Conservation (phyloP, 2,329 filamentous ascomycete species). For the Colletotrichum acutatum region DNA sequence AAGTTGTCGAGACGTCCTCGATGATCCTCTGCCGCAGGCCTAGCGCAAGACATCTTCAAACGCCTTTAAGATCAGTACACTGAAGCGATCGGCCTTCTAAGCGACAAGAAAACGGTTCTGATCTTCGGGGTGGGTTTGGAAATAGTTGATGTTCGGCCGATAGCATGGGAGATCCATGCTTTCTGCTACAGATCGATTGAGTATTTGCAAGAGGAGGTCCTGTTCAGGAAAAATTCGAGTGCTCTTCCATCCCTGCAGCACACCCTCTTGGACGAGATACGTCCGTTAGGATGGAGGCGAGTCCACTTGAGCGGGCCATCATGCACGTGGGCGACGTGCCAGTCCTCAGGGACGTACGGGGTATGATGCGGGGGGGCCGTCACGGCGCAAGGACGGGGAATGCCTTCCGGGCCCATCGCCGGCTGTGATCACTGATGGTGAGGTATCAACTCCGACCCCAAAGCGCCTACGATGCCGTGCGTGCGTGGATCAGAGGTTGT, state of each 20-base stretch:
- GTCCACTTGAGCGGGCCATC: conserved; percentile 3
- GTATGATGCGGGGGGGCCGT: not conserved
- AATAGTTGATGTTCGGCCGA: not conserved
- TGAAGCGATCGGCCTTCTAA: not conserved
- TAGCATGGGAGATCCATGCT: not conserved
- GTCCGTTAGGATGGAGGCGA: conserved; percentile 8
- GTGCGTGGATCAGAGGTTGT: not conserved
- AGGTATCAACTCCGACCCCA: not conserved
- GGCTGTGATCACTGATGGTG: not conserved
- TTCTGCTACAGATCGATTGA: not conserved
- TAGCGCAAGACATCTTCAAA: not conserved
- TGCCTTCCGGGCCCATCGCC: not conserved
- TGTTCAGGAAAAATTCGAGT: not conserved
- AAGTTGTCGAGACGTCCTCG: not conserved
- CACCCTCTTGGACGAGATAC: conserved; percentile 10
- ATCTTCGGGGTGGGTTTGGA: not conserved
- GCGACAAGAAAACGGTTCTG: not conserved
- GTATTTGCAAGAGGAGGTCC: not conserved
- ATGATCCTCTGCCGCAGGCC: not conserved
- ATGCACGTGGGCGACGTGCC: conserved; percentile 21
- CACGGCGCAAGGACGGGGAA: not conserved
- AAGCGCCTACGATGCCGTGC: not conserved
- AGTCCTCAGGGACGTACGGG: not conserved
- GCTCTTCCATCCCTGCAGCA: conserved; percentile 13
- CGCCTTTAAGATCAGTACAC: not conserved